Percentiles rank a stretch among this genome's conserved stretches.
Conservation (phyloP, 768 basidiomycete species). For the Boletus pseudopeckii region DNA sequence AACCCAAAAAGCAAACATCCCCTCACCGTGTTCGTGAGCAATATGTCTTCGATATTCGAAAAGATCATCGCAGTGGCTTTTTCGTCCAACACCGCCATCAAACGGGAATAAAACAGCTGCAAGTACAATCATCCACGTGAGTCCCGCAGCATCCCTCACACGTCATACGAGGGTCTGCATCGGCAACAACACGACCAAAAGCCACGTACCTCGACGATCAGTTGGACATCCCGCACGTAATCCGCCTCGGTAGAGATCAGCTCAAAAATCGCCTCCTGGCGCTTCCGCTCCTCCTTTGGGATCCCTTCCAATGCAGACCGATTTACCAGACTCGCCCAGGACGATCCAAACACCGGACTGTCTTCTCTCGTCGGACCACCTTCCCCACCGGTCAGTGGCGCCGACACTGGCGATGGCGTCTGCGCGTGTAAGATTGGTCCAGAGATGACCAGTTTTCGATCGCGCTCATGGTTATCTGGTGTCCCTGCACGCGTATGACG, state of each 20-base stretch:
- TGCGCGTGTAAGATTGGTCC: constrained; percentile 53
- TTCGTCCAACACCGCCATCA: constrained; percentile 67
- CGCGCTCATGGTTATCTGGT: constrained; percentile 43
- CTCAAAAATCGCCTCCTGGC: constrained; percentile 97
- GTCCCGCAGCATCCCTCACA: neutral
- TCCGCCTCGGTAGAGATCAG: constrained; percentile 86
- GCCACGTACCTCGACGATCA: constrained; percentile 77
- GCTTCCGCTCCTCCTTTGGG: constrained; percentile 69
- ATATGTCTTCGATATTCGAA: constrained; percentile 89
- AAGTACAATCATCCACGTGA: neutral
- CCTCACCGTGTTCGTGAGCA: constrained; percentile 81
- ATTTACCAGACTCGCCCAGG: constrained; percentile 92
- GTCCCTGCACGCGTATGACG: constrained; percentile 44
- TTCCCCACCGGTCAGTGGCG: neutral
- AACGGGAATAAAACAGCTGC: constrained; percentile 81
- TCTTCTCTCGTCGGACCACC: constrained; percentile 37
- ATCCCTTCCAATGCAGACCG: constrained; percentile 79
- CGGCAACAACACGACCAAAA: neutral
- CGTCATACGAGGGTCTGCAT: too few species aligned
- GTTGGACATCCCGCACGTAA: constrained; percentile 88
- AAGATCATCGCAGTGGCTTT: constrained; percentile 84
- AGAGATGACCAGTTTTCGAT: constrained; percentile 57
- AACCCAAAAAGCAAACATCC: neutral
- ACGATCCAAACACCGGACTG: constrained; percentile 65
- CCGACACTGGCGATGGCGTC: constrained; percentile 14